Conservation (phyloP, 768 basidiomycete genomes). For the Suillus sp. region DNA sequence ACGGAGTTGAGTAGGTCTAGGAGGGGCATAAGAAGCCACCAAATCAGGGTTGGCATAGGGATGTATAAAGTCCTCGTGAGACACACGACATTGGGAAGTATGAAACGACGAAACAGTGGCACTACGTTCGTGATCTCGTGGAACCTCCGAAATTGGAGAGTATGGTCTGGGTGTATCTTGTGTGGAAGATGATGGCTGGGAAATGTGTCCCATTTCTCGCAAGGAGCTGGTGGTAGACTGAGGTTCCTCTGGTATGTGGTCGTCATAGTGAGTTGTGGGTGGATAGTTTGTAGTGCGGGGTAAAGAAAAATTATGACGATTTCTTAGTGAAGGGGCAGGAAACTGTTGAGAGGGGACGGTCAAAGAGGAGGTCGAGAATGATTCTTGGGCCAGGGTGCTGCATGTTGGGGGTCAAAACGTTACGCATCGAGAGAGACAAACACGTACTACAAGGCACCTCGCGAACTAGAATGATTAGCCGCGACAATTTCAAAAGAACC, state of each 20-base stretch:
- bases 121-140: conserved; percentile 16
- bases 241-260: conserved; percentile 13
- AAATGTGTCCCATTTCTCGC: conserved; percentile 14
- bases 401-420: conserved; percentile 6
- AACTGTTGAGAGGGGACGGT: conserved; percentile 33
- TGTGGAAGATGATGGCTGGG: conserved; percentile 1
- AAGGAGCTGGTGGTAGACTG: conserved; percentile 13
- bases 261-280: conserved; percentile 13
- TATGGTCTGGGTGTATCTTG: conserved; percentile 12
- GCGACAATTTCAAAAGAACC: conserved; percentile 61
- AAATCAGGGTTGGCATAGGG: conserved; percentile 84
- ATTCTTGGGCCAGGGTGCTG: conserved; percentile 64
- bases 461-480: conserved; percentile 50
- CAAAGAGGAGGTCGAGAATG: conserved; percentile 57
- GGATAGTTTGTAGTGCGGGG: conserved; percentile 29
- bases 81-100: conserved; percentile 38
- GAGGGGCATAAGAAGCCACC: conserved; percentile 41
- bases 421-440: conserved; percentile 8
- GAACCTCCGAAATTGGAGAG: conserved; percentile 20
- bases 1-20: conserved; percentile 30
- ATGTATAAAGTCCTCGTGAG: conserved; percentile 48
- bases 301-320: conserved; percentile 48
- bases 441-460: conserved; percentile 63
- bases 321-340: conserved; percentile 17
- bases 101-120: conserved; percentile 24